Evolutionary conservation across 177 flowering plant genomes (phyloP).

Genomic region (Telopea speciosissima): DNA sequence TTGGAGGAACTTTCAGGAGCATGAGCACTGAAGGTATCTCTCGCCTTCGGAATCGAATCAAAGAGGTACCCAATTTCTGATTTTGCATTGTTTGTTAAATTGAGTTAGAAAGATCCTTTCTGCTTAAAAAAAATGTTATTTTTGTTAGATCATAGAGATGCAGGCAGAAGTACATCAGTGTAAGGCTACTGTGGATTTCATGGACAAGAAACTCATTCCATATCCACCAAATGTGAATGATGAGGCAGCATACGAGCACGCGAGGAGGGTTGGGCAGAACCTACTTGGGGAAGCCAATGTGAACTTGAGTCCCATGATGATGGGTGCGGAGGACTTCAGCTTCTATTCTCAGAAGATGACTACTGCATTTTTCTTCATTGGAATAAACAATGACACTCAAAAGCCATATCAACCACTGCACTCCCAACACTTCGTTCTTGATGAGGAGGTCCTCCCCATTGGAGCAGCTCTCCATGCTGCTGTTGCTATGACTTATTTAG

Average conservation of each 20-base stretch:
- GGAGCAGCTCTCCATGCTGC: constrained; percentile 68
- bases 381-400: constrained; percentile 33
- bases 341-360: constrained; percentile 50
- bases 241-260: constrained; percentile 41
- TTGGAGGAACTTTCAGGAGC: constrained; percentile 59
- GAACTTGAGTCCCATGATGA: constrained; percentile 21
- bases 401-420: constrained; percentile 27
- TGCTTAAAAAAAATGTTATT: background rate
- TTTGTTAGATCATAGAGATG: constrained; percentile 42
- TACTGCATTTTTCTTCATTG: constrained; percentile 39
- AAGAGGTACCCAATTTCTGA: constrained; percentile 35
- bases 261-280: constrained; percentile 33
- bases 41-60: constrained; percentile 40
- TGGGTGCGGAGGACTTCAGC: constrained; percentile 68
- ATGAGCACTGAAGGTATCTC: constrained; percentile 37
- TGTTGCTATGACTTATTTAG: constrained; percentile 50
- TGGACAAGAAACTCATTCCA: constrained; percentile 38
- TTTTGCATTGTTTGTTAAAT: no score
- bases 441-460: constrained; percentile 58
- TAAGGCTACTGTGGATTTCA: constrained; percentile 45
- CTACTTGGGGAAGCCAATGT: constrained; percentile 47
- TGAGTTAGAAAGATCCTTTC: background rate
- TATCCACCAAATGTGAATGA: constrained; percentile 59
- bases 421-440: constrained; percentile 40
- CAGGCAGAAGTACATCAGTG: constrained; percentile 50